Percentiles rank a stretch among this genome's conserved stretches.
Conservation (phyloP, 192 early-diverging fungal species). For the Coemansia sp. region DNA sequence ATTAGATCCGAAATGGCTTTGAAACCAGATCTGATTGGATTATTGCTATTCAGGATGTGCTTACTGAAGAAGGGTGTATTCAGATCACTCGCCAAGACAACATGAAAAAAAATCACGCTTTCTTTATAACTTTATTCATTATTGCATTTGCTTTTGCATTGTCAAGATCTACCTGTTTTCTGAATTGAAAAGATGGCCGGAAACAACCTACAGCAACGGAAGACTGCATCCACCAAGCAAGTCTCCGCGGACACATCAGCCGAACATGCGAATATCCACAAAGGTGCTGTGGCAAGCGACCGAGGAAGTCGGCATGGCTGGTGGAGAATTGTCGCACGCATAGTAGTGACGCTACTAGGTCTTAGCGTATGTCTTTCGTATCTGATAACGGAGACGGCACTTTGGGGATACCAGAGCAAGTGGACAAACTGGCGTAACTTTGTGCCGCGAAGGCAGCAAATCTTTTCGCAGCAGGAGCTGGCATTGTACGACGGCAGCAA, state of each 20-base stretch:
- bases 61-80: too few species aligned
- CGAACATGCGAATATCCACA: background rate
- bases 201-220: slow-evolving; percentile 31
- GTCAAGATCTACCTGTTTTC: background rate
- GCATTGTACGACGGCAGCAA: slow-evolving; percentile 82
- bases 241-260: background rate
- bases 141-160: background rate
- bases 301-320: slow-evolving; percentile 16
- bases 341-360: slow-evolving; percentile 26
- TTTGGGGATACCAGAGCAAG: slow-evolving; percentile 73
- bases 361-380: slow-evolving; percentile 58
- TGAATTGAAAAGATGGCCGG: slow-evolving; percentile 11
- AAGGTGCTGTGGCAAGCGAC: background rate
- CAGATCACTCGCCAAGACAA: too few species aligned
- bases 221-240: background rate
- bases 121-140: background rate
- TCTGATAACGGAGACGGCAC: slow-evolving; percentile 73
- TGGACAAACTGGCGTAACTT: slow-evolving; percentile 71
- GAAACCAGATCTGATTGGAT: too few species aligned
- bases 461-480: slow-evolving; percentile 79
- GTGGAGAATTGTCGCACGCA: slow-evolving; percentile 48
- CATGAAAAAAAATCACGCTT: too few species aligned
- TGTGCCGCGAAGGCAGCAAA: slow-evolving; percentile 64
- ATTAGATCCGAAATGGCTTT: too few species aligned
- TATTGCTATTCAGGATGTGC: too few species aligned